Evolutionary conservation across 177 flowering plant genomes (phyloP), one percentile per base, ranked within the genome.

Genomic region (Vitis hybrid): DNA sequence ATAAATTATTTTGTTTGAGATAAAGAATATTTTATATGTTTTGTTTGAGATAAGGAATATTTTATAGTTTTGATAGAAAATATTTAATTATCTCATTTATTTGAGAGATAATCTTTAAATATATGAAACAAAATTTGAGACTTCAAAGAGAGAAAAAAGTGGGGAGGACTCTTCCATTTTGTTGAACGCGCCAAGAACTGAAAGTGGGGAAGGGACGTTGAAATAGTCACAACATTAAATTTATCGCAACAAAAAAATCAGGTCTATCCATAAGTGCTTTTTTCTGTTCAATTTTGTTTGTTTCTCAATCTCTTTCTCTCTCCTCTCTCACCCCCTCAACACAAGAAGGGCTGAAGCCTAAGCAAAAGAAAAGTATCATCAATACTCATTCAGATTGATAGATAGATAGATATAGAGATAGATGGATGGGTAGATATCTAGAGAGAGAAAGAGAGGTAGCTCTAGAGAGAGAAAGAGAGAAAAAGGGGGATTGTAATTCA

Each of bases 201-300:
- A 40, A 5, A 40, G 46, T 35, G 60, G 69, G 6, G 21, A 32
- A 66, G 13, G 8, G 51, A 56, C 2, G 49, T 52, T 13, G 46
- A 12, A 4, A 11, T 52, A 66, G 15, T 50, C 49, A 5, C 57
- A 52, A 65, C 50, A 65, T 10, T 46, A 7, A 46, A 63, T 14
- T 46, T 63, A 15, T 16, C 21, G 18, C 8, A 61, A 35, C 4
- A 56, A 57, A 15, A 65, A 46, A 65, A 10, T 16, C 16, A 16
- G 67, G 8, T 60, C 70, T 74, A 74, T 70, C 73, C 77, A 74
- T 16, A 62, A 68, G 55, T 49, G 57, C 64, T 56, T 73, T 77
- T 51, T 70, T 69, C 72, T 32, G 62, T 70, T 24, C 13, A 56
- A 52, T 74, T 64, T 71, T 71, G 75, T 78, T 71, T 56, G 80